Evolutionary conservation across 2,329 filamentous ascomycete genomes (phyloP).

Genomic region (Fusarium beomiforme): DNA sequence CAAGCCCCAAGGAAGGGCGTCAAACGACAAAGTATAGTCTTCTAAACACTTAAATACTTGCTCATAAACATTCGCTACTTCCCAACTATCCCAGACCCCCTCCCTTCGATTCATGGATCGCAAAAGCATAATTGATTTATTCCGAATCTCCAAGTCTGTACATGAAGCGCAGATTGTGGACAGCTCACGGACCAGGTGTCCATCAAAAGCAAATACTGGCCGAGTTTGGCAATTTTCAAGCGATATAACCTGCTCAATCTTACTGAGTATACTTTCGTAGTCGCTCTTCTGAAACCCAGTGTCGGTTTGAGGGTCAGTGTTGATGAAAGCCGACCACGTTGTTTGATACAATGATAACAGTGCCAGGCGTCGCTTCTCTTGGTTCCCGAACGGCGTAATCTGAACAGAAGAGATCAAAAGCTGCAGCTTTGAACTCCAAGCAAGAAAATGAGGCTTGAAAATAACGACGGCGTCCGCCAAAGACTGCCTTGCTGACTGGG

Average conservation of each 20-base stretch:
- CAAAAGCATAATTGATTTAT: constrained; percentile 14
- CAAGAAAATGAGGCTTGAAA: not conserved
- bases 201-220: constrained; percentile 32
- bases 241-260: constrained; percentile 5
- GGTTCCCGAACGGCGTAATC: not conserved
- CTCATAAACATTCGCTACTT: constrained; percentile 27
- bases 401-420: not conserved
- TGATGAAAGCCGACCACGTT: constrained; percentile 1
- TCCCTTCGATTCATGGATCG: constrained; percentile 25
- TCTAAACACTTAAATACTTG: constrained; percentile 16
- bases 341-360: constrained; percentile 1
- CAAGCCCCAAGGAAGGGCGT: not conserved
- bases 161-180: constrained; percentile 24
- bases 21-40: not conserved
- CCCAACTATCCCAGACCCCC: constrained; percentile 39
- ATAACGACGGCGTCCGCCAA: not conserved
- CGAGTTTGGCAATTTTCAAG: not conserved
- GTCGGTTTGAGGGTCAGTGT: not conserved
- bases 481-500: not conserved
- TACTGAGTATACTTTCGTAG: constrained; percentile 7
- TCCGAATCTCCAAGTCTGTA: constrained; percentile 6
- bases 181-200: constrained; percentile 17
- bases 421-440: constrained; percentile 1
- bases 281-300: not conserved
- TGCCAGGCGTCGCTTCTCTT: not conserved